Evolutionary conservation across 805 yeast species (phyloP).

Genomic region (Saccharomycopsis synnaedendra): DNA sequence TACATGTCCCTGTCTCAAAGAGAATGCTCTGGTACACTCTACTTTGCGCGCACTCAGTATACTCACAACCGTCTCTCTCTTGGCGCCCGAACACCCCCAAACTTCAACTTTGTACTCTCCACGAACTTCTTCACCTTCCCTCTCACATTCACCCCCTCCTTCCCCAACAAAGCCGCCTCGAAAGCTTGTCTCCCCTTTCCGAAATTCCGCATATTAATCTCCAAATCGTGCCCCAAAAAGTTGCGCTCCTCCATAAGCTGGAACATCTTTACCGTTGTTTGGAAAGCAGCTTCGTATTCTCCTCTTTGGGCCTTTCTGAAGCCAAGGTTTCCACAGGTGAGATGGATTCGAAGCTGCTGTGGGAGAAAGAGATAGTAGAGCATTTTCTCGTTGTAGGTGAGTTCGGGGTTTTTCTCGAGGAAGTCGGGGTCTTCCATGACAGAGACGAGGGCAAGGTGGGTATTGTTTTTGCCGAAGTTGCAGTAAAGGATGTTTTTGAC

Average conservation of each 20-base stretch:
- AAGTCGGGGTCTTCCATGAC: conserved; percentile 55
- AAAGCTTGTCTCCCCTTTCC: conserved; percentile 90
- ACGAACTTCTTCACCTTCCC: conserved; percentile 57
- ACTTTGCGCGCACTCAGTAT: too few relatives aligned
- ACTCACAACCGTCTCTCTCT: conserved; percentile 59
- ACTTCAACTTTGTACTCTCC: conserved; percentile 73
- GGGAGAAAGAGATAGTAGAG: conserved; percentile 71
- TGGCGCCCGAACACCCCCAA: conserved; percentile 89
- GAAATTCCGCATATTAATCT: conserved; percentile 66
- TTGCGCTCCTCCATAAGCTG: conserved; percentile 54
- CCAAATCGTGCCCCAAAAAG: conserved; percentile 49
- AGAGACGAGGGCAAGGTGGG: conserved; percentile 64
- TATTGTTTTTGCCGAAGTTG: conserved; percentile 70
- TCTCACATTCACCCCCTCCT: conserved; percentile 69
- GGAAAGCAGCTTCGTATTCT: conserved; percentile 89
- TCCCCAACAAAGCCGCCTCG: conserved; percentile 71
- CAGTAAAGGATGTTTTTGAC: conserved; percentile 70
- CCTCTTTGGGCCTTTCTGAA: conserved; percentile 84
- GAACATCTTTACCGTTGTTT: conserved; percentile 66
- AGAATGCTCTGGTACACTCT: too few relatives aligned
- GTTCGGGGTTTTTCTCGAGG: conserved; percentile 40
- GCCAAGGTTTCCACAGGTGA: conserved; percentile 80
- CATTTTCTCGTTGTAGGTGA: conserved; percentile 57
- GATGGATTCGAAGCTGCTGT: conserved; percentile 55
- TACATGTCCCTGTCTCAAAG: too few relatives aligned